phyloP scores from a whole-genome alignment of 2,329 filamentous ascomycete genomes.

The Paecilomyces variotii region DNA sequence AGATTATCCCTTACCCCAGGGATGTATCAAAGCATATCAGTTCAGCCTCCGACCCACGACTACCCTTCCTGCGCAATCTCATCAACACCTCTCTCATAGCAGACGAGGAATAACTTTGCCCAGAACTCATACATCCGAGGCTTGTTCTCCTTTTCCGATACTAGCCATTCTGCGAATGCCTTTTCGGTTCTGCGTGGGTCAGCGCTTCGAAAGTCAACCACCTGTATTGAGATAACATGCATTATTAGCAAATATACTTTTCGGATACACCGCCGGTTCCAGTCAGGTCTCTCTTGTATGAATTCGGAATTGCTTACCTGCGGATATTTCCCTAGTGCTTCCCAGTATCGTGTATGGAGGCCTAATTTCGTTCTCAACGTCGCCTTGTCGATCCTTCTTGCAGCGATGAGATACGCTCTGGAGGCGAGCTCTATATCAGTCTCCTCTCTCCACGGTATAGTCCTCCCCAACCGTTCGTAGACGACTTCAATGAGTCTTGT shows the following conservation, averaged over 20 bases:
- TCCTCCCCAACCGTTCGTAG: conserved; percentile 15
- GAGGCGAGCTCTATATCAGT: conserved; percentile 12
- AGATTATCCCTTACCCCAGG: background rate
- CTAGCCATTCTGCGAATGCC: conserved; percentile 24
- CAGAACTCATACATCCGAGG: conserved; percentile 21
- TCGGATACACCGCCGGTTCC: background rate
- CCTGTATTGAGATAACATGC: conserved; percentile 8
- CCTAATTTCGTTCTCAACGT: conserved; percentile 18
- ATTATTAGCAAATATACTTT: background rate
- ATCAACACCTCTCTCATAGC: conserved; percentile 22
- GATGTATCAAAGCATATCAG: background rate
- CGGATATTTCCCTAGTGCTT: conserved; percentile 20
- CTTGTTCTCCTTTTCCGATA: conserved; percentile 15
- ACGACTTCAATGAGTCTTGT: conserved; percentile 27
- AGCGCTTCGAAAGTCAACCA: conserved; percentile 22
- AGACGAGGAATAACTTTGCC: conserved; percentile 24
- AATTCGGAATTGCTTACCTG: conserved; percentile 13
- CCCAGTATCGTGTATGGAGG: conserved; percentile 15
- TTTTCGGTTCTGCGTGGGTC: conserved; percentile 20
- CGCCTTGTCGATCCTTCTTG: conserved; percentile 13
- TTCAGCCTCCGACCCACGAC: background rate
- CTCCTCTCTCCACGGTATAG: conserved; percentile 14
- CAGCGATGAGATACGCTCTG: conserved; percentile 18
- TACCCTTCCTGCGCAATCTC: conserved; percentile 13
- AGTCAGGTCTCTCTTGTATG: background rate